phyloP scores from a whole-genome alignment of 768 basidiomycete genomes.

The Leccinum subgranulosum region DNA sequence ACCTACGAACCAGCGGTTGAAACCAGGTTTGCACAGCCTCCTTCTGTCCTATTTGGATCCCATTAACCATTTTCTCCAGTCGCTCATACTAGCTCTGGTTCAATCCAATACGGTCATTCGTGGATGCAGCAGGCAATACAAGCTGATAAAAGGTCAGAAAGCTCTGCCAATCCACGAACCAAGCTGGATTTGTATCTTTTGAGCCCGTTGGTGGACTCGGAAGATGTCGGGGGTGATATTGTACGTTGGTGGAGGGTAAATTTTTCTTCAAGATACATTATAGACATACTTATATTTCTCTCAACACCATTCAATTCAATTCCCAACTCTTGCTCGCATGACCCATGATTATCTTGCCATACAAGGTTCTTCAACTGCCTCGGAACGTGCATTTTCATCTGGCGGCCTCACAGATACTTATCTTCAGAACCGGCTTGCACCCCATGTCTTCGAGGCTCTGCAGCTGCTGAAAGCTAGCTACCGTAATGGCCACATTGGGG shows the following conservation, averaged over 20 bases:
- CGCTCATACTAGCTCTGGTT: neutral
- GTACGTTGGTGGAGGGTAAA: slow-evolving; percentile 2
- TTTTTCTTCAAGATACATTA: neutral
- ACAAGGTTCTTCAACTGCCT: slow-evolving; percentile 23
- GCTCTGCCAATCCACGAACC: neutral
- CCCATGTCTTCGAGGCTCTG: neutral
- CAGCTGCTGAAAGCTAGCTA: neutral
- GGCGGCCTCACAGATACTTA: slow-evolving; percentile 24
- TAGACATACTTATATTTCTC: neutral
- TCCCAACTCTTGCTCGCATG: neutral
- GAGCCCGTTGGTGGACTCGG: neutral
- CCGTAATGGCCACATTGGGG: neutral
- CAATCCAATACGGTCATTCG: slow-evolving; percentile 1
- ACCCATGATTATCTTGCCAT: slow-evolving; percentile 7
- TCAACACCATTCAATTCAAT: neutral
- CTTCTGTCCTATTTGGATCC: too few species aligned
- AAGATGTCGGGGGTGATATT: neutral
- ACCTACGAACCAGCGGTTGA: too few species aligned
- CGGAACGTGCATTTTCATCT: slow-evolving; percentile 29
- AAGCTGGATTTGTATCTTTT: neutral
- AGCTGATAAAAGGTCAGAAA: neutral
- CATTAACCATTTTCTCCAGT: neutral
- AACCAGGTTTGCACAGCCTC: too few species aligned
- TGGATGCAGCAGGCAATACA: slow-evolving; percentile 1
- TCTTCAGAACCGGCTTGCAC: neutral